phyloP scores from a whole-genome alignment of 306 rosid genomes.

The Prunus davidiana region DNA sequence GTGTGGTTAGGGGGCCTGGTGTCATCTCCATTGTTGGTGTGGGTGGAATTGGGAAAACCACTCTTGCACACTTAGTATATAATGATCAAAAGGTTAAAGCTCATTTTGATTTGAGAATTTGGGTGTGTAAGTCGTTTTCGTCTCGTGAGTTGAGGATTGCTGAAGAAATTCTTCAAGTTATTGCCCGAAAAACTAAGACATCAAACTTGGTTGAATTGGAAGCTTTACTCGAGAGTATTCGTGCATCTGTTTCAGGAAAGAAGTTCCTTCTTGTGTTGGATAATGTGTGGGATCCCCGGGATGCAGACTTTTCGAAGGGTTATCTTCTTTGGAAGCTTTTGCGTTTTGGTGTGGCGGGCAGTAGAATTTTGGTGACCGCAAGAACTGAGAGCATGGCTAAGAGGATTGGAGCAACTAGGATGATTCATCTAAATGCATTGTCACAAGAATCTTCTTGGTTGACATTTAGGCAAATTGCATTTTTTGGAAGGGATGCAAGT shows the following conservation, averaged over 20 bases:
- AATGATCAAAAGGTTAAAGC: background rate
- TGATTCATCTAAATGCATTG: background rate
- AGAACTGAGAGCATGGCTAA: constrained; percentile 1
- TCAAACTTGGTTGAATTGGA: background rate
- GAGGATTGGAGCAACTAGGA: constrained; percentile 9
- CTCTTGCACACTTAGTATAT: background rate
- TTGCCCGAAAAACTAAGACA: background rate
- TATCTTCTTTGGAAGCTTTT: background rate
- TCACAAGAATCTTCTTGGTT: constrained; percentile 10
- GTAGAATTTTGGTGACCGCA: constrained; percentile 19
- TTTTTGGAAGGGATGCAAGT: background rate
- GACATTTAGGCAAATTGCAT: background rate
- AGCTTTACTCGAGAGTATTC: background rate
- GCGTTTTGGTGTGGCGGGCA: background rate
- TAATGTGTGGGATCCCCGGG: constrained; percentile 4
- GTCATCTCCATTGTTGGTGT: constrained; percentile 1
- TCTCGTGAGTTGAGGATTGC: background rate
- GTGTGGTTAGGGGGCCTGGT: background rate
- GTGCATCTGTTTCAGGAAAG: background rate
- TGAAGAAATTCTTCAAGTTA: background rate
- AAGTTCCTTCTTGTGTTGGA: constrained; percentile 16
- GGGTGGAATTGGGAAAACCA: background rate
- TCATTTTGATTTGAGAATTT: constrained; percentile 12
- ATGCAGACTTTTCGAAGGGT: background rate
- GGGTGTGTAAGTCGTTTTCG: constrained; percentile 13